Conservation (phyloP, 352 stramenopile genomes). For the Phytophthora quininea region DNA sequence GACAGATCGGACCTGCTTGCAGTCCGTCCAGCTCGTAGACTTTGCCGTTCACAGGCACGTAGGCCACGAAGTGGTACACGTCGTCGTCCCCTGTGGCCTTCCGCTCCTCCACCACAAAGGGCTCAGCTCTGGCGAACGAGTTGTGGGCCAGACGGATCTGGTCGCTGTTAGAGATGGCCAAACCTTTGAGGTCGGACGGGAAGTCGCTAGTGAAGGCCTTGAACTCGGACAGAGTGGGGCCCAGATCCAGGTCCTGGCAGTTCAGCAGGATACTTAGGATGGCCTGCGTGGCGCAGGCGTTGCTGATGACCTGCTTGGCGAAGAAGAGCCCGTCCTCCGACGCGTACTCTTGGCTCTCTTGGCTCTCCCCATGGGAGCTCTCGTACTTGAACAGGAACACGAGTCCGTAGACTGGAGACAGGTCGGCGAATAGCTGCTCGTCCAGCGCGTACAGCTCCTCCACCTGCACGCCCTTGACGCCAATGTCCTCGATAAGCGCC, state of each 20-base stretch:
- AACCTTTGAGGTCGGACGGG: constrained; percentile 78
- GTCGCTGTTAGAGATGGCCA: constrained; percentile 89
- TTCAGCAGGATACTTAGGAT: constrained; percentile 98
- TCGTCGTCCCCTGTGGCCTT: constrained; percentile 89
- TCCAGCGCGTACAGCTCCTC: constrained; percentile 95
- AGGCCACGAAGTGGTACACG: constrained; percentile 98
- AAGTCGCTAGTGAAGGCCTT: constrained; percentile 85
- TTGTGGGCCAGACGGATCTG: constrained; percentile 87
- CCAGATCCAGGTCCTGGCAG: constrained; percentile 64
- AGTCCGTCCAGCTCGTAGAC: constrained; percentile 98
- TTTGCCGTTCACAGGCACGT: constrained; percentile 86
- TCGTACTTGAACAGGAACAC: constrained; percentile 98
- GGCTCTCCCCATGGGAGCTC: constrained; percentile 46
- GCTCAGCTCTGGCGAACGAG: constrained; percentile 78
- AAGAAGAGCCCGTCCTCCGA: constrained; percentile 90
- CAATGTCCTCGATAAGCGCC: constrained; percentile 93
- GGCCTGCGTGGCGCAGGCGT: constrained; percentile 96
- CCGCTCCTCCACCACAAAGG: constrained; percentile 80
- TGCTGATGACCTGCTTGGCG: constrained; percentile 95
- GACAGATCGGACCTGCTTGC: constrained; percentile 85
- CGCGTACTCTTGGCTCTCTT: constrained; percentile 22
- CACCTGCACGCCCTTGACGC: constrained; percentile 92
- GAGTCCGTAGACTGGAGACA: constrained; percentile 90
- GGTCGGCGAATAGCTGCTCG: constrained; percentile 72
- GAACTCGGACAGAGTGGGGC: constrained; percentile 70